Percentiles rank a stretch among this genome's conserved stretches.
These are phyloP conservation scores for Trametes gibbosa DNA, from an alignment of 768 basidiomycete genomes.

Conservation along the genomic window DNA sequence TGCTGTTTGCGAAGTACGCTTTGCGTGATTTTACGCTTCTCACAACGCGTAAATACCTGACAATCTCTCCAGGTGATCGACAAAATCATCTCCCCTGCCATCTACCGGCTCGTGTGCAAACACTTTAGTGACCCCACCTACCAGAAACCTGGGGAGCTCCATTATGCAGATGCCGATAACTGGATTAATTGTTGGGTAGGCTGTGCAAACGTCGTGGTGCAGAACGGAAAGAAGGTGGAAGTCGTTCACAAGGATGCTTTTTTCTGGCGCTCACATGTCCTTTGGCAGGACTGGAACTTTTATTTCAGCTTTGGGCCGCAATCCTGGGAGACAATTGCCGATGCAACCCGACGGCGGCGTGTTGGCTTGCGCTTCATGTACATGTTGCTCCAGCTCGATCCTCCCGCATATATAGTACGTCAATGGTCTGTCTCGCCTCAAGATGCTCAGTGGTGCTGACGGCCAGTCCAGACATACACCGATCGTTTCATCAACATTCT, in stretches of 20 bases:
- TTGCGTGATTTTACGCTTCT: background rate
- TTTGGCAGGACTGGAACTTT: slow-evolving; percentile 54
- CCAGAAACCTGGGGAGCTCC: slow-evolving; percentile 19
- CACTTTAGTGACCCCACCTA: slow-evolving; percentile 38
- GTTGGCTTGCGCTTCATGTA: slow-evolving; percentile 64
- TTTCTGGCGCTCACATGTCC: background rate
- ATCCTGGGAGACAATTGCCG: slow-evolving; percentile 54
- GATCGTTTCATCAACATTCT: slow-evolving; percentile 54
- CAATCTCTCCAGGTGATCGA: slow-evolving; percentile 43
- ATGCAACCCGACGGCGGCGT: slow-evolving; percentile 50
- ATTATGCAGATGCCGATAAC: slow-evolving; percentile 41
- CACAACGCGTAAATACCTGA: too few species aligned
- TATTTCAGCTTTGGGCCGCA: slow-evolving; percentile 52
- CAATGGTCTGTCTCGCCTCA: background rate
- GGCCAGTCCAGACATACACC: slow-evolving; percentile 37
- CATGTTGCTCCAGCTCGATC: slow-evolving; percentile 54
- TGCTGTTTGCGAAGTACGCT: slow-evolving; percentile 45
- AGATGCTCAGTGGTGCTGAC: background rate
- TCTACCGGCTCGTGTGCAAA: slow-evolving; percentile 55
- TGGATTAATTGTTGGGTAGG: slow-evolving; percentile 76
- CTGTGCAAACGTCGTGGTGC: slow-evolving; percentile 60
- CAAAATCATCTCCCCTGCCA: slow-evolving; percentile 45
- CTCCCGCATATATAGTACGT: slow-evolving; percentile 57
- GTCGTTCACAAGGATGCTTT: too few species aligned
- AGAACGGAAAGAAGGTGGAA: slow-evolving; percentile 43